phyloP scores from a whole-genome alignment of 73 alveolate genomes.

The Uronychia binucleata region DNA sequence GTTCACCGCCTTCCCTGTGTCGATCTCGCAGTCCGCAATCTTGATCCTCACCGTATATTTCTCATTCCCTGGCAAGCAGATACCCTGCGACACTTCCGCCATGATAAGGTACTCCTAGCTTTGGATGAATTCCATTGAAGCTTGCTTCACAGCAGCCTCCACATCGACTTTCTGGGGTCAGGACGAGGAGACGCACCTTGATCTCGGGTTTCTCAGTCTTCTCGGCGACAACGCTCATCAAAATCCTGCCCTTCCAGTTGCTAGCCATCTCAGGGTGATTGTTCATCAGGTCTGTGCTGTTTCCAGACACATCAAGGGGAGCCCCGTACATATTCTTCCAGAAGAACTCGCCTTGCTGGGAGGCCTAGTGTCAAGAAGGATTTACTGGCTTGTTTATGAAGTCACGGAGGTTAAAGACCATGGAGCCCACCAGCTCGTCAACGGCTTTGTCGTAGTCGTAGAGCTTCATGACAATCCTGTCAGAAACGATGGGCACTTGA shows the following conservation, averaged over 20 bases:
- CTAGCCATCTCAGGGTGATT: slow-evolving; percentile 82
- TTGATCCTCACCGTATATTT: slow-evolving; percentile 40
- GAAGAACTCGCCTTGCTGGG: slow-evolving; percentile 35
- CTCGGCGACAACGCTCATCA: slow-evolving; percentile 53
- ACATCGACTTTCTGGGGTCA: not conserved
- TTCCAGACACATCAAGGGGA: slow-evolving; percentile 52
- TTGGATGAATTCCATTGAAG: slow-evolving; percentile 2
- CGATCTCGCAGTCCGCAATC: slow-evolving; percentile 48
- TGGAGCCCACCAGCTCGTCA: slow-evolving; percentile 63
- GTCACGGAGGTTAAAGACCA: slow-evolving; percentile 26
- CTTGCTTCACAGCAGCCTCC: not conserved
- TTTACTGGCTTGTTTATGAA: slow-evolving; percentile 3
- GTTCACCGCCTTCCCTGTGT: slow-evolving; percentile 5
- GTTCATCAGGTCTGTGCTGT: slow-evolving; percentile 71
- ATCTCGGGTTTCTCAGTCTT: slow-evolving; percentile 60
- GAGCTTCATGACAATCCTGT: slow-evolving; percentile 38
- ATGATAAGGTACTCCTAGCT: slow-evolving; percentile 25
- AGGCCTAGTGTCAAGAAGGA: slow-evolving; percentile 22
- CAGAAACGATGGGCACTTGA: slow-evolving; percentile 56
- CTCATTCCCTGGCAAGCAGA: slow-evolving; percentile 35
- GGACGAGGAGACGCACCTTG: no score
- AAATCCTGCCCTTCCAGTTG: slow-evolving; percentile 86
- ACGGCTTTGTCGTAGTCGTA: slow-evolving; percentile 53
- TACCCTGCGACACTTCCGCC: slow-evolving; percentile 50
- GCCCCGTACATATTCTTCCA: slow-evolving; percentile 87